These are phyloP conservation scores for Malus fusca DNA, from an alignment of 306 rosid genomes.

Conservation along the genomic window DNA sequence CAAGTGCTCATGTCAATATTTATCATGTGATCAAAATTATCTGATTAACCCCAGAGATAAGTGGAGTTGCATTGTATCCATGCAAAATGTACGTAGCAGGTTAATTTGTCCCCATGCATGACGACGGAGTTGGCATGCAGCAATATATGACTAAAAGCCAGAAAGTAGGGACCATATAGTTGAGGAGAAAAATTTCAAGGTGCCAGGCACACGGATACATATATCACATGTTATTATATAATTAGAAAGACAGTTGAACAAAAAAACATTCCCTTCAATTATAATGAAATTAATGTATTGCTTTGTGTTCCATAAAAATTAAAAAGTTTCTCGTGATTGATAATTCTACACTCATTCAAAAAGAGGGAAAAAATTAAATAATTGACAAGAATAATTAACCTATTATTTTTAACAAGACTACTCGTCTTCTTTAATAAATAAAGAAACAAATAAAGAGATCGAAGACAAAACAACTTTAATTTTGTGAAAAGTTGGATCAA, in stretches of 20 bases:
- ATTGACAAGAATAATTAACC: too few relatives aligned
- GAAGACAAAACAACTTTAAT: too few relatives aligned
- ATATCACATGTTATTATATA: too few relatives aligned
- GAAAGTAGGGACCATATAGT: neutral
- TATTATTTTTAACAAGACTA: too few relatives aligned
- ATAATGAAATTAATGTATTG: too few relatives aligned
- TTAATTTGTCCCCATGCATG: neutral
- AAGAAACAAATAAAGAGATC: too few relatives aligned
- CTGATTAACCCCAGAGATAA: too few relatives aligned
- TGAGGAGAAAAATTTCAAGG: too few relatives aligned
- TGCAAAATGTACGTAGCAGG: neutral
- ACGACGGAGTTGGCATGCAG: neutral
- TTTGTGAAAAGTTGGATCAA: too few relatives aligned
- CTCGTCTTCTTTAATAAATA: too few relatives aligned
- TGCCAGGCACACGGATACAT: fast-evolving
- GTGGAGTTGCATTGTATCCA: neutral
- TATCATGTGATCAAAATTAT: too few relatives aligned
- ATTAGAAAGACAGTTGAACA: fast-evolving
- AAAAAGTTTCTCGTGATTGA: neutral
- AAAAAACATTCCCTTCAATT: too few relatives aligned
- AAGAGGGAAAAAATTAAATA: neutral
- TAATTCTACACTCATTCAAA: neutral
- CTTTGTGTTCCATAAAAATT: fast-evolving
- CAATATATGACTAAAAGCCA: neutral
- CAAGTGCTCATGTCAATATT: neutral